Conservation (phyloP, 192 early-diverging fungal genomes). For the Kappamyces sp. region DNA sequence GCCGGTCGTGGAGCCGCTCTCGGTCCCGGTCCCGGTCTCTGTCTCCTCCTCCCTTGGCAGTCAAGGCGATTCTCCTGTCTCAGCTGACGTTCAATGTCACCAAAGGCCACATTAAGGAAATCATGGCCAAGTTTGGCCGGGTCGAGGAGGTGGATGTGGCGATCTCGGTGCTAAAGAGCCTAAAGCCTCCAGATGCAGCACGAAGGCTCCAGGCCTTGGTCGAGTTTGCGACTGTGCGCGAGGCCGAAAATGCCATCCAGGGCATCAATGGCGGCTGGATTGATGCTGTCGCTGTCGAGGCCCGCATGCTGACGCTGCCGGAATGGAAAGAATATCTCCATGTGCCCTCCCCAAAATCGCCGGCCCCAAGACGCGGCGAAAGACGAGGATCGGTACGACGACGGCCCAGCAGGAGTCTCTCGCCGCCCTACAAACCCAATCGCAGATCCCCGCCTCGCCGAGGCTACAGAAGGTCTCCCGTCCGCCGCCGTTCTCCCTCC, state of each 20-base stretch:
- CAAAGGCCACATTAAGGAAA: conserved; percentile 8
- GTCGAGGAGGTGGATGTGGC: background rate
- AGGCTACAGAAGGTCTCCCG: background rate
- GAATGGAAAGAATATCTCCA: too few species aligned
- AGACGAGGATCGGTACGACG: background rate
- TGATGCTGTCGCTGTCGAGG: conserved; percentile 19
- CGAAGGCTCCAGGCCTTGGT: conserved; percentile 12
- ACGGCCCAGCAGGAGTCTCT: background rate
- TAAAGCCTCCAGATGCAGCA: background rate
- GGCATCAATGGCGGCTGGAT: conserved; percentile 25
- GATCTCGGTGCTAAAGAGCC: background rate
- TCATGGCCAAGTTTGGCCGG: background rate
- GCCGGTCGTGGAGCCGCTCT: conserved; percentile 8
- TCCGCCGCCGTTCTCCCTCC: conserved; percentile 5
- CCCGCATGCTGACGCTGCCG: background rate
- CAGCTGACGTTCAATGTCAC: conserved; percentile 15
- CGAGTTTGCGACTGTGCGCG: conserved; percentile 19
- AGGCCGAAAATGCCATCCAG: conserved; percentile 20
- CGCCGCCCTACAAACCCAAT: background rate
- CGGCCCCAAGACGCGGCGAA: too few species aligned
- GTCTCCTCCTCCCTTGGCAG: conserved; percentile 9
- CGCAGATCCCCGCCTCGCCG: background rate
- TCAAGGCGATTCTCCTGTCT: conserved; percentile 6
- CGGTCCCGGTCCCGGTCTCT: conserved; percentile 9
- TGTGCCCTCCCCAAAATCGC: too few species aligned